Conservation (phyloP, 1,139 yeast genomes). For the Saccharomyces hybrid region DNA sequence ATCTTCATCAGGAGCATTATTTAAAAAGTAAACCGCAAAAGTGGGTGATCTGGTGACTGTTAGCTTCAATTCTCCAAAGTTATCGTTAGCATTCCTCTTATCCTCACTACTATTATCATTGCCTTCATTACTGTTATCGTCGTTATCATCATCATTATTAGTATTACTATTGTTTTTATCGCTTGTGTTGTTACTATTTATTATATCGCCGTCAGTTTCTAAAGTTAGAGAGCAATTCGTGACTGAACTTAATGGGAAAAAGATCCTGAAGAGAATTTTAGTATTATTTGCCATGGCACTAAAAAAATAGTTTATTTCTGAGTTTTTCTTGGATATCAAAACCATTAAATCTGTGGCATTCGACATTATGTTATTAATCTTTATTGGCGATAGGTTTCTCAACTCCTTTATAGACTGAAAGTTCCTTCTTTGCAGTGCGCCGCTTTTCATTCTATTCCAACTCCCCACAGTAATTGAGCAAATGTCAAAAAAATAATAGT, state of each 20-base stretch:
- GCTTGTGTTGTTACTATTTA: background rate
- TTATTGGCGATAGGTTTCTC: slow-evolving; percentile 57
- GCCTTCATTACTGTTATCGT: slow-evolving; percentile 1
- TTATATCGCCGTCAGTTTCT: slow-evolving; percentile 24
- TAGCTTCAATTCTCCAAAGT: slow-evolving; percentile 44
- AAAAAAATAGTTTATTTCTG: slow-evolving; percentile 67
- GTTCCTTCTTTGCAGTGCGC: slow-evolving; percentile 39
- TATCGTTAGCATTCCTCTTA: slow-evolving; percentile 13
- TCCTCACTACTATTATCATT: slow-evolving; percentile 9
- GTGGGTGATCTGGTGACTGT: slow-evolving; percentile 55
- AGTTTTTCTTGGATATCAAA: slow-evolving; percentile 56
- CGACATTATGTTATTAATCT: slow-evolving; percentile 53
- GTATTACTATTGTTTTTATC: background rate
- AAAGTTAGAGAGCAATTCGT: slow-evolving; percentile 34
- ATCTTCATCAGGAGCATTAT: slow-evolving; percentile 19
- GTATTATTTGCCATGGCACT: slow-evolving; percentile 59
- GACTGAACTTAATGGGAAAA: slow-evolving; percentile 45
- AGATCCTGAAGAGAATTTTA: slow-evolving; percentile 60
- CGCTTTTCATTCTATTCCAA: slow-evolving; percentile 71
- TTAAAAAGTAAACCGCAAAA: slow-evolving; percentile 63
- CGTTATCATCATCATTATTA: slow-evolving; percentile 7
- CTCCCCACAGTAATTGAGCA: slow-evolving; percentile 62
- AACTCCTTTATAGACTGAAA: slow-evolving; percentile 36
- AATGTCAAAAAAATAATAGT: slow-evolving; percentile 61
- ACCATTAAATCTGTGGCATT: slow-evolving; percentile 59